These are phyloP conservation scores for Penium margaritaceum DNA, from an alignment of 139 green algal genomes.

Conservation along the genomic window DNA sequence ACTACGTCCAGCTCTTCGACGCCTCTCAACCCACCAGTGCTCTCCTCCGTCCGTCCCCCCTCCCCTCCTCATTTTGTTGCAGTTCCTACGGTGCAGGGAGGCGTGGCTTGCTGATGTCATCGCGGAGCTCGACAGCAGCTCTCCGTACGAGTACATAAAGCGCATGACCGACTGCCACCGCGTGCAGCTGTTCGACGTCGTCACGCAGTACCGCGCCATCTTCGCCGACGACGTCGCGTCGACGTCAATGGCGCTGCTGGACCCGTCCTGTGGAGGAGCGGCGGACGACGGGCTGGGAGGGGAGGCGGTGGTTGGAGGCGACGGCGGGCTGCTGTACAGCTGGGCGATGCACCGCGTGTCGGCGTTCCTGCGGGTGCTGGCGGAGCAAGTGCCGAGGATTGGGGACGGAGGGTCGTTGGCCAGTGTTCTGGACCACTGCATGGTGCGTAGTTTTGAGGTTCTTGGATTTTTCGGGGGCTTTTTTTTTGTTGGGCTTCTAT, in stretches of 20 bases:
- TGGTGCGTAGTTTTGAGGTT: too few species aligned
- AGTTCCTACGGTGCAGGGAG: conserved; percentile 75
- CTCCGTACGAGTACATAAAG: conserved; percentile 72
- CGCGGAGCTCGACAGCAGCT: conserved; percentile 67
- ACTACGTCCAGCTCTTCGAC: too few species aligned
- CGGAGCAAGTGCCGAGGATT: conserved; percentile 39
- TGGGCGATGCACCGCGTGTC: conserved; percentile 48
- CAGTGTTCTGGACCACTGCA: conserved; percentile 84
- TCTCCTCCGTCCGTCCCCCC: background rate
- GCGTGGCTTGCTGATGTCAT: conserved; percentile 55
- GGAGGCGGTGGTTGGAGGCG: too few species aligned
- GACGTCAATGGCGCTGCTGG: too few species aligned
- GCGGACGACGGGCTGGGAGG: background rate
- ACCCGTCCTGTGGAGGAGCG: background rate
- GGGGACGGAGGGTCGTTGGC: conserved; percentile 59
- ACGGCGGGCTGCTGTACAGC: conserved; percentile 48
- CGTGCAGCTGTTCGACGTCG: conserved; percentile 94
- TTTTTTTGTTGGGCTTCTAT: too few species aligned
- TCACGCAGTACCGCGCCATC: conserved; percentile 95
- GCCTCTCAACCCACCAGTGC: background rate
- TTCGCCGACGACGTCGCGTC: conserved; percentile 86
- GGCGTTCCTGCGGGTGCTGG: conserved; percentile 42
- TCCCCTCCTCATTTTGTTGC: conserved; percentile 9
- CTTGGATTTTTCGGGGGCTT: too few species aligned
- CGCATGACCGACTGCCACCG: conserved; percentile 86